phyloP scores from a whole-genome alignment of 2,329 filamentous ascomycete genomes.

The Ophiocordyceps polyrhachis-furcata region DNA sequence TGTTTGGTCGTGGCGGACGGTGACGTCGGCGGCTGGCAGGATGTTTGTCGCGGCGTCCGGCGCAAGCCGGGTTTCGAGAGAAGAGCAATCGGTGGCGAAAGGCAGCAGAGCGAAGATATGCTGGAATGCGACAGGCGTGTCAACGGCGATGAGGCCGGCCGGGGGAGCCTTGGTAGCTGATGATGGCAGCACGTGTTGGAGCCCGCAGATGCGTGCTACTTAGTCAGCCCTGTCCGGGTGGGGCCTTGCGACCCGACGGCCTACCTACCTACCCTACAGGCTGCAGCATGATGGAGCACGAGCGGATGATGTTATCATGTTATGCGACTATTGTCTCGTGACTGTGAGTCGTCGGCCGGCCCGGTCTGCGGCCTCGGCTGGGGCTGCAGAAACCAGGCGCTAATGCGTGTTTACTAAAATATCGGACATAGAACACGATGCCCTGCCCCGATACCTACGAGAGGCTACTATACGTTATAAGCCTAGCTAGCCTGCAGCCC shows the following conservation, averaged over 20 bases:
- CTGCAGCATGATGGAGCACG: not conserved
- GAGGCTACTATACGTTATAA: not conserved
- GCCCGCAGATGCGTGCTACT: not conserved
- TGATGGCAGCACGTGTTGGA: not conserved
- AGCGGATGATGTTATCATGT: too few species aligned
- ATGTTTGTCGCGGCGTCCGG: not conserved
- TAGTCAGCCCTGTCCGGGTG: not conserved
- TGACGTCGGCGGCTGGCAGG: not conserved
- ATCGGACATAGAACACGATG: not conserved
- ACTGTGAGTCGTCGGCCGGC: too few species aligned
- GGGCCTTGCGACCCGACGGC: not conserved
- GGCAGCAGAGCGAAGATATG: not conserved
- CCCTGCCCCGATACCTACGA: not conserved
- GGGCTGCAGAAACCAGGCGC: not conserved
- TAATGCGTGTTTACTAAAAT: not conserved
- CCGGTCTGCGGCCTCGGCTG: not conserved
- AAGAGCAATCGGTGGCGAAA: not conserved
- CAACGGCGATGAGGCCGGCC: not conserved
- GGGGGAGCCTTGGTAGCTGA: not conserved
- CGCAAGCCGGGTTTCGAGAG: not conserved
- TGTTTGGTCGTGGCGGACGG: conserved; percentile 7
- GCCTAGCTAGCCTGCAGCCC: not conserved
- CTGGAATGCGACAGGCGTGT: not conserved
- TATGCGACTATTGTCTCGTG: not conserved
- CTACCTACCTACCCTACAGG: not conserved